phyloP scores from a whole-genome alignment of 495 filamentous ascomycete species.

The Jackrogersella multiformis region DNA sequence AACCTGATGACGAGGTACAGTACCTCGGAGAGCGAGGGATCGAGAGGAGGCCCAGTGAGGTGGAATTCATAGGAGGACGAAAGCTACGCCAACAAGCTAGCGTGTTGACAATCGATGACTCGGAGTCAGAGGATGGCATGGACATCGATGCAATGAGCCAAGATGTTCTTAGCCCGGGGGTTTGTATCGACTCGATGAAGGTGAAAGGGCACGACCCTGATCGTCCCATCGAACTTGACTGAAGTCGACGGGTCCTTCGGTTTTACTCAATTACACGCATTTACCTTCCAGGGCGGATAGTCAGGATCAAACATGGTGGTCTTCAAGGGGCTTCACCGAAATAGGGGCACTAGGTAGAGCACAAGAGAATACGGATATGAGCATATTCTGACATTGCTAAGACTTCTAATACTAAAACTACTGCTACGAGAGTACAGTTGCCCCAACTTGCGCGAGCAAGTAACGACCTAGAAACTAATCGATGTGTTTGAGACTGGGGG shows the following conservation, averaged over 20 bases:
- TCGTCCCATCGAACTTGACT: constrained; percentile 29
- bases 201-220: not conserved
- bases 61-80: constrained; percentile 25
- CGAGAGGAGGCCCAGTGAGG: constrained; percentile 7
- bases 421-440: not conserved
- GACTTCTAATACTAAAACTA: not conserved
- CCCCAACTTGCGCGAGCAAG: not conserved
- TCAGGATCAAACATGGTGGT: not conserved
- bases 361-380: not conserved
- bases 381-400: not conserved
- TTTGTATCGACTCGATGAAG: constrained; percentile 15
- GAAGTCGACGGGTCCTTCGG: not conserved
- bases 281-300: not conserved
- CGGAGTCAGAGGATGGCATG: constrained; percentile 24
- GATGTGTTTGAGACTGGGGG: not conserved
- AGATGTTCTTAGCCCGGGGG: constrained; percentile 4
- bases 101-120: constrained; percentile 25
- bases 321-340: not conserved
- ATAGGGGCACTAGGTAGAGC: not conserved
- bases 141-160: constrained; percentile 30
- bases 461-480: not conserved
- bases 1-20: constrained; percentile 27
- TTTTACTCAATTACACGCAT: not conserved
- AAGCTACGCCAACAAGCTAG: constrained; percentile 10
- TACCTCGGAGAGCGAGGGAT: constrained; percentile 27